phyloP scores from a whole-genome alignment of 768 basidiomycete genomes.

The Atractiella rhizophila region DNA sequence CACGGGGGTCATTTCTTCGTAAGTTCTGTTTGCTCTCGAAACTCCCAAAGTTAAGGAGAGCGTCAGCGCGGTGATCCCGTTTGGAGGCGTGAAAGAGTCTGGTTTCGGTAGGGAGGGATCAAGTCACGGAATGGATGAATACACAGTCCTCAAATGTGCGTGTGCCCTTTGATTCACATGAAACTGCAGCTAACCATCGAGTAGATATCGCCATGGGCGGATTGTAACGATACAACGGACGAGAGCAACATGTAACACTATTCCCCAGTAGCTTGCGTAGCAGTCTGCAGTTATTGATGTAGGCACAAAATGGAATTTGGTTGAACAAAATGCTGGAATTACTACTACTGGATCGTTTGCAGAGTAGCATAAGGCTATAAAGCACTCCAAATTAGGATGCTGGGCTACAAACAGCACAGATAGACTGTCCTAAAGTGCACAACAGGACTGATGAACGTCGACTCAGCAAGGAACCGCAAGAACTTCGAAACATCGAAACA shows the following conservation, averaged over 20 bases:
- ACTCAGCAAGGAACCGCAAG: no score
- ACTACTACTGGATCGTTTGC: no score
- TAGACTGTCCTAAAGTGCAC: no score
- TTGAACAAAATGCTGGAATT: no score
- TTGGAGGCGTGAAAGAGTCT: conserved; percentile 46
- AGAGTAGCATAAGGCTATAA: no score
- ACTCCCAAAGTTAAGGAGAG: conserved; percentile 41
- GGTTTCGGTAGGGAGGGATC: conserved; percentile 68
- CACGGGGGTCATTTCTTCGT: neutral
- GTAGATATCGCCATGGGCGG: conserved; percentile 7
- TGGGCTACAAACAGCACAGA: no score
- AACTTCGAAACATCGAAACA: no score
- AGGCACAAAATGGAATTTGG: no score
- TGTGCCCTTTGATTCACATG: neutral
- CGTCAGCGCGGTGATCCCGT: conserved; percentile 64
- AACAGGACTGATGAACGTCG: no score
- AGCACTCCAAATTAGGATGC: no score
- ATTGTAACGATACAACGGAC: neutral
- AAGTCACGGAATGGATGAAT: conserved; percentile 65
- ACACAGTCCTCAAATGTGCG: conserved; percentile 11
- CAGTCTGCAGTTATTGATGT: no score
- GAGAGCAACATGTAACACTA: neutral
- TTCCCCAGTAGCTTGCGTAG: no score
- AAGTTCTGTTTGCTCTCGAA: neutral
- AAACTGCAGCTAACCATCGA: neutral